Evolutionary conservation across 1,139 yeast species (phyloP), one percentile per base, ranked within the genome.

Genomic region (Fermentozyma sake): DNA sequence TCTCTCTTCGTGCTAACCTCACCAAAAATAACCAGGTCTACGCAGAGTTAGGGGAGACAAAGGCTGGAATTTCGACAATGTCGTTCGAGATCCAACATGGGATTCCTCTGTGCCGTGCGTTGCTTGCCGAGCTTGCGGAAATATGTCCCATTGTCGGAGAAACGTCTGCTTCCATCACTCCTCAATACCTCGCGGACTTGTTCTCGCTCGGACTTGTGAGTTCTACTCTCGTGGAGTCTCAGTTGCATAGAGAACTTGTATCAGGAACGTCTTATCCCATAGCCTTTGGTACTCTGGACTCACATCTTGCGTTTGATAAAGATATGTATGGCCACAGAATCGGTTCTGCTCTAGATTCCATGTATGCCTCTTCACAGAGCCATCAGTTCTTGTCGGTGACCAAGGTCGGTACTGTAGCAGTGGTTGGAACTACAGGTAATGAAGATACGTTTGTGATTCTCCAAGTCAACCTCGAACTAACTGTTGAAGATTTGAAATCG

Each of bases 211-310:
- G 68, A 0, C 33, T 64, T 20, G 57, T 67, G 3, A 55, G 61
- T 26, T 47, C 66, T 4, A 42, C 58, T 1, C 46, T 60, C 31
- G 37, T 53, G 13, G 74, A 68, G 37, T 64, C 71, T 16, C 74
- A 68, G 41, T 41, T 64, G 18, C 73, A 68, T 39, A 44, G 74
- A 27, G 75, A 68, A 37, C 38, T 67, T 28, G 63, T 55, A 7
- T 63, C 70, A 6, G 73, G 73, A 0, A 44, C 57, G n/a, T 59
- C 72, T 1, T 66, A 55, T 37, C 60, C 72, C 1, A 61, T 68
- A 11, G 73, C 72, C 0, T 64, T 64, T 33, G 48, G 49, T 23
- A 48, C 65, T 9, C 45, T 35, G 30, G 57, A 52, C 24, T 40
- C 49, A 3, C 32, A 38, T 18, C 31, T 41, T 9, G 31, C 42